Conservation (phyloP, 495 filamentous ascomycete genomes). For the Neurospora sp. region DNA sequence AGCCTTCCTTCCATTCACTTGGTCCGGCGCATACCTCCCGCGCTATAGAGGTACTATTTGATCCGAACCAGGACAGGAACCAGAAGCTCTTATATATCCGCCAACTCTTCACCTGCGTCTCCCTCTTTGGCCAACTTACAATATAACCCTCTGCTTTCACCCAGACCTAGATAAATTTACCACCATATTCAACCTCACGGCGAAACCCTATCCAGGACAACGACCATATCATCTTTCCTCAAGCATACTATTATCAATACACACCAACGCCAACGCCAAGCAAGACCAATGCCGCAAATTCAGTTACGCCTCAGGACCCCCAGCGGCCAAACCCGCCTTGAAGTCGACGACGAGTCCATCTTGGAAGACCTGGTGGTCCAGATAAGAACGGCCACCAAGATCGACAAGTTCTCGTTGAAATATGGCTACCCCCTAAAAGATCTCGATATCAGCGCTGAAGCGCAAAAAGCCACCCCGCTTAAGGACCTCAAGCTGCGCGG, state of each 20-base stretch:
- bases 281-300: conserved; percentile 13
- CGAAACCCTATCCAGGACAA: not conserved
- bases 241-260: not conserved
- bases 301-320: conserved; percentile 30
- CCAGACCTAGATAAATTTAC: not conserved
- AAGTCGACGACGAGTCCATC: conserved; percentile 53
- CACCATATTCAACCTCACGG: not conserved
- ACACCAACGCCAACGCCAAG: not conserved
- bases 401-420: conserved; percentile 60
- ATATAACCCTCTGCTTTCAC: not conserved
- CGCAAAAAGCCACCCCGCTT: conserved; percentile 11
- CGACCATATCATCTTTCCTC: not conserved
- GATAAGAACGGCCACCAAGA: conserved; percentile 26
- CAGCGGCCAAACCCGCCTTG: conserved; percentile 39
- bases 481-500: conserved; percentile 62
- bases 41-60: not conserved
- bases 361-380: conserved; percentile 41
- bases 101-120: not conserved
- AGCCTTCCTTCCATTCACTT: not conserved
- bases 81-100: not conserved
- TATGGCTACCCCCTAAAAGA: conserved; percentile 75
- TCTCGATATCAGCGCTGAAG: conserved; percentile 44
- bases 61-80: not conserved
- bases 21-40: not conserved
- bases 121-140: not conserved